These are phyloP conservation scores for Papilionanthe hybrid DNA, from an alignment of 116 monocot species.

Conservation along the genomic window DNA sequence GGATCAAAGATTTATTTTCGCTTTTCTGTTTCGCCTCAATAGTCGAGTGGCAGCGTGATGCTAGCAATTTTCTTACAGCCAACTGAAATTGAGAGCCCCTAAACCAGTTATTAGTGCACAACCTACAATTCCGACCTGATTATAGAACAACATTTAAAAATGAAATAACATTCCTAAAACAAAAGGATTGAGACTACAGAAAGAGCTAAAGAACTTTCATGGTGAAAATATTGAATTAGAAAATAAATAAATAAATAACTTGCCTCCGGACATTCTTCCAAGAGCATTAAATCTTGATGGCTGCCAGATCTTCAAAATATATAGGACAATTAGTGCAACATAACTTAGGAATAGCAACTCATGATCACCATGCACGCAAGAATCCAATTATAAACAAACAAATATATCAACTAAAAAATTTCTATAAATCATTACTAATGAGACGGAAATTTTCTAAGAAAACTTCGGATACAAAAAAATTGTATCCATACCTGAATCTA, in stretches of 20 bases:
- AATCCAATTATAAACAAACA: neutral
- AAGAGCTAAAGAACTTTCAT: neutral
- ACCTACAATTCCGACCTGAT: slow-evolving; percentile 1
- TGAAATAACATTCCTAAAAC: slow-evolving; percentile 1
- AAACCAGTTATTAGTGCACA: slow-evolving; percentile 1
- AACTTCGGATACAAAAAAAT: too few species aligned
- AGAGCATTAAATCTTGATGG: slow-evolving; percentile 10
- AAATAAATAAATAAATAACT: neutral
- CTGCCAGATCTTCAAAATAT: slow-evolving; percentile 8
- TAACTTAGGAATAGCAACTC: neutral
- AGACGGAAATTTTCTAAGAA: neutral
- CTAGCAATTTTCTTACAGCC: slow-evolving; percentile 3
- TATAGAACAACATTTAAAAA: slow-evolving; percentile 1
- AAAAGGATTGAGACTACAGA: neutral
- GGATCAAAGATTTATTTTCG: slow-evolving; percentile 15
- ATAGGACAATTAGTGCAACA: neutral
- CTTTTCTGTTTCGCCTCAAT: slow-evolving; percentile 4
- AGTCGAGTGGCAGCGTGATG: slow-evolving; percentile 13
- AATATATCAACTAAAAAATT: neutral
- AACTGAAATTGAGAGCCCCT: neutral
- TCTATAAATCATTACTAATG: neutral
- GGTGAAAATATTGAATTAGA: neutral
- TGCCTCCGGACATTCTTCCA: slow-evolving; percentile 19
- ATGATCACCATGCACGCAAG: neutral
- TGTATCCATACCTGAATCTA: too few species aligned